These are phyloP conservation scores for Priceomyces melissophilus DNA, from an alignment of 805 yeast species.

Conservation along the genomic window DNA sequence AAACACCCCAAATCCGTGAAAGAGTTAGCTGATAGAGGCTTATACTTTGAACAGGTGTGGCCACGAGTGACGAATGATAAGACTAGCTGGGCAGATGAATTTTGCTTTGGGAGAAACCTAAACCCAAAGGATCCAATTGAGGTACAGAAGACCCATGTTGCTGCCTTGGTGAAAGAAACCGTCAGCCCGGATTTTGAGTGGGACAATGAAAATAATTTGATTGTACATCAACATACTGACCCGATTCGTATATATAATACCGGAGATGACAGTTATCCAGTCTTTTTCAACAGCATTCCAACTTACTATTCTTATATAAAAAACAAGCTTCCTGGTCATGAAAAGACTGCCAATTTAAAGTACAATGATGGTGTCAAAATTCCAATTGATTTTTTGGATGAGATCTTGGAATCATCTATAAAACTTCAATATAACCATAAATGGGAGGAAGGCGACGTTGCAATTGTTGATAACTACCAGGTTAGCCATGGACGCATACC, in stretches of 20 bases:
- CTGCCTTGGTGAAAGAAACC: slow-evolving; percentile 12
- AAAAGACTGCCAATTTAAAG: slow-evolving; percentile 3
- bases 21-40: slow-evolving; percentile 18
- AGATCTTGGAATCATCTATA: slow-evolving; percentile 7
- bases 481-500: slow-evolving; percentile 33
- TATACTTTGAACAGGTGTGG: slow-evolving; percentile 26
- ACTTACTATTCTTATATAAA: slow-evolving; percentile 5
- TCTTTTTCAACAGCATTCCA: slow-evolving; percentile 9
- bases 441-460: slow-evolving; percentile 33
- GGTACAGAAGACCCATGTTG: slow-evolving; percentile 22
- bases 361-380: neutral
- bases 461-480: slow-evolving; percentile 30
- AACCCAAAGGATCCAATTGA: slow-evolving; percentile 17
- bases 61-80: slow-evolving; percentile 9
- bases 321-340: slow-evolving; percentile 1
- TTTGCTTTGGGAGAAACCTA: slow-evolving; percentile 27
- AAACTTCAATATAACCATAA: slow-evolving; percentile 21
- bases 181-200: slow-evolving; percentile 24
- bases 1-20: slow-evolving; percentile 17
- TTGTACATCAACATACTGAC: slow-evolving; percentile 24
- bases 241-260: slow-evolving; percentile 8
- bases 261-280: slow-evolving; percentile 6
- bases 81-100: slow-evolving; percentile 25
- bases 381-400: slow-evolving; percentile 3
- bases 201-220: slow-evolving; percentile 19